These are phyloP conservation scores for Porcisia deanei DNA, from an alignment of 208 protist genomes.

Conservation along the genomic window DNA sequence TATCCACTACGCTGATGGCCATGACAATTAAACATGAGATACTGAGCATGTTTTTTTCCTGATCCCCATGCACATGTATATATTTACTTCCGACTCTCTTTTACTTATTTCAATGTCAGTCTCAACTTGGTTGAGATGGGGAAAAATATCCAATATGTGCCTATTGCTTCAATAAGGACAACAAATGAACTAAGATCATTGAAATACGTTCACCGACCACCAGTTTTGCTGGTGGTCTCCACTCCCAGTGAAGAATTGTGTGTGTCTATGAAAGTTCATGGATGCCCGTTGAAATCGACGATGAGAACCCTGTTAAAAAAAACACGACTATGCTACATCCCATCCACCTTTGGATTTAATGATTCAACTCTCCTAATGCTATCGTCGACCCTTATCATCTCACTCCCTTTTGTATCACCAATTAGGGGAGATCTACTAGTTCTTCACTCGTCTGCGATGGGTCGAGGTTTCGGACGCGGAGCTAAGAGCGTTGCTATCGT, in stretches of 20 bases:
- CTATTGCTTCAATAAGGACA: not conserved
- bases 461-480: slow-evolving; percentile 85
- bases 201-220: not conserved
- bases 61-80: not conserved
- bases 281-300: not conserved
- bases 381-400: not conserved
- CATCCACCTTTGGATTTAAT: not conserved
- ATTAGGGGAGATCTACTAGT: not conserved
- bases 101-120: not conserved
- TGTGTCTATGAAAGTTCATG: not conserved
- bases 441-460: slow-evolving; percentile 41
- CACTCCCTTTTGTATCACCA: not conserved
- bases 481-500: slow-evolving; percentile 84
- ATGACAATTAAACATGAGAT: not conserved
- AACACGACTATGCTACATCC: not conserved
- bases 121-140: not conserved
- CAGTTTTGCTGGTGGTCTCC: not conserved
- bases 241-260: no score
- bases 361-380: not conserved
- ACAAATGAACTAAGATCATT: not conserved
- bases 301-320: not conserved
- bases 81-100: not conserved
- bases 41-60: not conserved
- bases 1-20: not conserved
- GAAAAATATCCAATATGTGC: not conserved